Evolutionary conservation across 306 rosid genomes (phyloP), one percentile per base, ranked within the genome.

Genomic region (Sechiopsis laciniata): DNA sequence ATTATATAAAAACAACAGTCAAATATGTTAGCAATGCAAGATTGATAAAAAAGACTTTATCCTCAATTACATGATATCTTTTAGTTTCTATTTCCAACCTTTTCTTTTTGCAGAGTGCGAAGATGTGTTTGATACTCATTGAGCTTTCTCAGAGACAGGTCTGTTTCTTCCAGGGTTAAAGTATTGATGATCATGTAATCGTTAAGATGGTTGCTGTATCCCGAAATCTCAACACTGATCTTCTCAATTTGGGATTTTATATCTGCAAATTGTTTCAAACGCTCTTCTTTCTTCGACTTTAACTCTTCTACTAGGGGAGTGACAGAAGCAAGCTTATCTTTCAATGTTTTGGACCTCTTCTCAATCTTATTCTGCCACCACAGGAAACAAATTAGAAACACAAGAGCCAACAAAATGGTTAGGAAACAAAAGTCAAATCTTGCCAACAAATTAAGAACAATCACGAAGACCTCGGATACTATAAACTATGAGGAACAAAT

Each of bases 221-320:
- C 98, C 20, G 91, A 85, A 80, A 94, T 89, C 69, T 94, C 98
- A 16, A 89, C 92, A 50, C 92, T 86, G 72, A 94, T 86, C 88
- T 80, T 94, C 58, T 90, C 98, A 52, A 90, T 86, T 79, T 94
- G 98, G 50, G 77, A 76, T 74, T 78, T 85, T 52, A 86, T 74
- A 82, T 94, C 97, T 13, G 80, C 81, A 77, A 94, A 94, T 80
- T 90, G 98, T 79, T 86, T 90, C 80, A 85, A 68, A 71, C 98
- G 88, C 77, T 91, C 91, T 21, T 89, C 97, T 75, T 86, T 88
- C 85, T 84, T 89, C 80, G 68, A 76, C 83, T 83, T 90, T 78
- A 94, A 80, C 66, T 90, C 87, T 64, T 94, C 96, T 57, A 90
- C 88, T 75, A 90, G 79, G 24, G 98, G 98, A 78, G 88, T 82